Conservation (phyloP, 2,329 filamentous ascomycete species). For the Karstenula rhodostoma region DNA sequence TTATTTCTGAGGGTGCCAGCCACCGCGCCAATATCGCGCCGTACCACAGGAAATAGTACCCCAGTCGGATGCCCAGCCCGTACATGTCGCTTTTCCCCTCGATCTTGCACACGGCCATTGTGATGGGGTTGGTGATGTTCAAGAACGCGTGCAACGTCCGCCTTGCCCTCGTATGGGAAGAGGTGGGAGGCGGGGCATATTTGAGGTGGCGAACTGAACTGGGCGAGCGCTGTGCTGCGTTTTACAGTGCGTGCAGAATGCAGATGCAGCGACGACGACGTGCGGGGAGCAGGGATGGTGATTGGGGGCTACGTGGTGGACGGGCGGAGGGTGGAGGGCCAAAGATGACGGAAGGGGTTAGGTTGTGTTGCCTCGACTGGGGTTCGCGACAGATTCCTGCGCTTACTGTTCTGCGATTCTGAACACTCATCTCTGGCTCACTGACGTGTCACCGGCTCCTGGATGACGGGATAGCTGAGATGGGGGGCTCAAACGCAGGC, state of each 20-base stretch:
- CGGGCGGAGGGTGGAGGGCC: neutral
- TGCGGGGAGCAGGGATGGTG: neutral
- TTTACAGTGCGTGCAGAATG: constrained; percentile 9
- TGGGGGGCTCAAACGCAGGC: neutral
- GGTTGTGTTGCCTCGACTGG: neutral
- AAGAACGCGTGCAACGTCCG: neutral
- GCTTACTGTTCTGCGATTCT: neutral
- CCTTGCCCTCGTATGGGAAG: neutral
- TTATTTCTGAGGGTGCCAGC: constrained; percentile 30
- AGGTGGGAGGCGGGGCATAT: constrained; percentile 6
- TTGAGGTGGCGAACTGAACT: neutral
- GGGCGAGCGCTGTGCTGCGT: neutral
- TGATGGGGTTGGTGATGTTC: neutral
- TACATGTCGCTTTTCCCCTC: constrained; percentile 41
- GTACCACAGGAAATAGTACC: constrained; percentile 42
- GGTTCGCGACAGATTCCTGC: neutral
- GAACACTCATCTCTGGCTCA: neutral
- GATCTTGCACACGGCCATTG: constrained; percentile 30
- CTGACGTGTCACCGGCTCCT: neutral
- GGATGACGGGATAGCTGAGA: neutral
- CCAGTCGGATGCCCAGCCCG: constrained; percentile 43
- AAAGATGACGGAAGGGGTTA: constrained; percentile 1
- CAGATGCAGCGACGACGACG: constrained; percentile 2
- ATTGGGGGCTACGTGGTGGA: constrained; percentile 11
- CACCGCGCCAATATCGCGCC: constrained; percentile 33